These are phyloP conservation scores for Fusarium albidum DNA, from an alignment of 2,329 filamentous ascomycete species.

Conservation along the genomic window DNA sequence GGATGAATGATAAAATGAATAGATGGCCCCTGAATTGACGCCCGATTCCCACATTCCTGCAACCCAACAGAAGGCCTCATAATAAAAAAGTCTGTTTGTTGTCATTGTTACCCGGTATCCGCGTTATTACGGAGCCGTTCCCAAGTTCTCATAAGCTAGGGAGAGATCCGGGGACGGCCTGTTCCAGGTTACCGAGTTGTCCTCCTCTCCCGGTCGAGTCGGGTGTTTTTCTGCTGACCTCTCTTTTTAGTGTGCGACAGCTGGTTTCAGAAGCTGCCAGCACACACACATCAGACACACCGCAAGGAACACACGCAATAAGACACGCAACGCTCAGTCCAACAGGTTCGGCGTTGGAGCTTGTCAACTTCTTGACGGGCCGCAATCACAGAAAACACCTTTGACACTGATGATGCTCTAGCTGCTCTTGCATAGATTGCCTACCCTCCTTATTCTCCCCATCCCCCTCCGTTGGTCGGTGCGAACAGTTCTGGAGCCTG, in stretches of 20 bases:
- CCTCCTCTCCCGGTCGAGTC: slow-evolving; percentile 10
- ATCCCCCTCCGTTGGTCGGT: no score
- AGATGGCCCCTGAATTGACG: slow-evolving; percentile 12
- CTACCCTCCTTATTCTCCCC: background rate
- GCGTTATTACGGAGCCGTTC: background rate
- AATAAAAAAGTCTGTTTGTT: background rate
- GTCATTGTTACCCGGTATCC: no score
- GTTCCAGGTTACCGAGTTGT: slow-evolving; percentile 14
- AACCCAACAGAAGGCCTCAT: slow-evolving; percentile 27
- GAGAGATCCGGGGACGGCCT: slow-evolving; percentile 1
- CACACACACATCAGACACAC: slow-evolving; percentile 18
- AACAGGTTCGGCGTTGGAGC: background rate
- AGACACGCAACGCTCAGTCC: slow-evolving; percentile 15
- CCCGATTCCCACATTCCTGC: slow-evolving; percentile 17
- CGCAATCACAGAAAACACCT: no score
- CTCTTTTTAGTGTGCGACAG: slow-evolving; percentile 19
- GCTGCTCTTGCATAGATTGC: background rate
- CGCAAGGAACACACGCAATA: slow-evolving; percentile 2
- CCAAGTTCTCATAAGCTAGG: background rate
- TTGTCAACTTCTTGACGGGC: background rate
- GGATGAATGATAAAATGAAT: slow-evolving; percentile 2
- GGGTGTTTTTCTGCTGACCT: slow-evolving; percentile 7
- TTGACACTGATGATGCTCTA: background rate
- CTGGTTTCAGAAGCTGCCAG: slow-evolving; percentile 33
- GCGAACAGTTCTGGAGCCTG: background rate